These are phyloP conservation scores for Escallonia herrerae DNA, from an alignment of 129 eudicot species.

Conservation along the genomic window DNA sequence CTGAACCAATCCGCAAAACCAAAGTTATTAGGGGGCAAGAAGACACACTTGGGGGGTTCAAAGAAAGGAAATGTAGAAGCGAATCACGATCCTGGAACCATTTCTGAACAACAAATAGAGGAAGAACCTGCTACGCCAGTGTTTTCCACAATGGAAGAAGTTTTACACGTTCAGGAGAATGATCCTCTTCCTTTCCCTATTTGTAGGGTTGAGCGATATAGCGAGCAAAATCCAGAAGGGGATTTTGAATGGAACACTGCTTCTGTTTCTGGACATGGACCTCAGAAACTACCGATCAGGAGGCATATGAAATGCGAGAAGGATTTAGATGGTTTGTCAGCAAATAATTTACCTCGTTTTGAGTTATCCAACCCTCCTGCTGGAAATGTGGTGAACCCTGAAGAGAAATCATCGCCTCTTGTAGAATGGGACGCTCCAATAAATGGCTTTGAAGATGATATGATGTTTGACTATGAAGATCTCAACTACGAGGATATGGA, in stretches of 20 bases:
- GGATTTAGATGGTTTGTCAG: conserved; percentile 19
- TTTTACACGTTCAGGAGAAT: conserved; percentile 25
- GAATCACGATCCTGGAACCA: conserved; percentile 22
- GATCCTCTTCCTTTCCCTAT: conserved; percentile 40
- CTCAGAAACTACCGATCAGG: conserved; percentile 72
- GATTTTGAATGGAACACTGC: conserved; percentile 30
- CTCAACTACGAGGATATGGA: conserved; percentile 59
- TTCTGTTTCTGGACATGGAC: conserved; percentile 30
- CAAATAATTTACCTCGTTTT: conserved; percentile 6
- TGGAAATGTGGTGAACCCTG: conserved; percentile 16
- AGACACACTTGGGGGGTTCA: conserved; percentile 20
- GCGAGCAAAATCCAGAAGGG: conserved; percentile 22
- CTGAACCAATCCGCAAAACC: conserved; percentile 26
- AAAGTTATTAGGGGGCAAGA: conserved; percentile 33
- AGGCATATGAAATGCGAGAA: conserved; percentile 47
- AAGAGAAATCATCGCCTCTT: conserved; percentile 28
- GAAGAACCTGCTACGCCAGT: conserved; percentile 25
- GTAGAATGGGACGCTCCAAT: conserved; percentile 59
- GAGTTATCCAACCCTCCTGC: conserved; percentile 25
- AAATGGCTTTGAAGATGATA: conserved; percentile 44
- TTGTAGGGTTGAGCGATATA: conserved; percentile 33
- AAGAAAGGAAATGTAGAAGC: conserved; percentile 24
- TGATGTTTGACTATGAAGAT: conserved; percentile 48
- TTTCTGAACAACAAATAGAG: conserved; percentile 26
- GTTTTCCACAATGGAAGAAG: conserved; percentile 24